Percentiles rank a stretch among this genome's conserved stretches.
These are phyloP conservation scores for Acer campestre DNA, from an alignment of 345 rosid species.

Conservation along the genomic window DNA sequence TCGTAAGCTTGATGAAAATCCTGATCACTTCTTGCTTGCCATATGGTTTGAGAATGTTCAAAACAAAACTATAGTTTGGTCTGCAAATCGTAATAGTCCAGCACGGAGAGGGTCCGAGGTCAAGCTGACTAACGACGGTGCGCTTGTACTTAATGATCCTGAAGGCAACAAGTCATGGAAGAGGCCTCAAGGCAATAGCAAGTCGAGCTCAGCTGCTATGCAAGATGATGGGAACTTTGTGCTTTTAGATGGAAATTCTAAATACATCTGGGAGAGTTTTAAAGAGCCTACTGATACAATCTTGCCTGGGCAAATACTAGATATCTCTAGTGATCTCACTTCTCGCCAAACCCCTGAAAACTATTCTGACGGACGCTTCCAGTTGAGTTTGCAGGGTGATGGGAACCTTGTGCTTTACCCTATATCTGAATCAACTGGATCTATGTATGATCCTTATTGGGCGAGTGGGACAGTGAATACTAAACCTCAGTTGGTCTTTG, in stretches of 20 bases:
- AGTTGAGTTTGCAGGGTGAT: neutral
- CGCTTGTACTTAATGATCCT: conserved; percentile 5
- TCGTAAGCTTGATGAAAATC: neutral
- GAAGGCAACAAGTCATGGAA: neutral
- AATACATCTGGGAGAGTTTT: conserved; percentile 14
- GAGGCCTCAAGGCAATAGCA: neutral
- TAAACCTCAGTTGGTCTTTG: conserved; percentile 3
- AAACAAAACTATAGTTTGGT: conserved; percentile 28
- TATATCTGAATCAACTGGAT: neutral
- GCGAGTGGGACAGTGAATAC: neutral
- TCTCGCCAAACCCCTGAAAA: neutral
- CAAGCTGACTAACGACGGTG: conserved; percentile 6
- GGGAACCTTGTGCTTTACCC: conserved; percentile 7
- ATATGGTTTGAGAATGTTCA: conserved; percentile 38
- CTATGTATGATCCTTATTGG: neutral
- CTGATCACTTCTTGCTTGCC: conserved; percentile 26
- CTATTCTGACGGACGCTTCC: conserved; percentile 5
- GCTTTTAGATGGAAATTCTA: conserved; percentile 2
- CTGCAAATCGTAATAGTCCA: conserved; percentile 10
- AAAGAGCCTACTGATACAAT: conserved; percentile 18
- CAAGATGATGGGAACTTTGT: conserved; percentile 16
- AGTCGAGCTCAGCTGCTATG: neutral
- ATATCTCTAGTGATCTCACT: neutral
- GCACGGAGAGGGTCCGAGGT: neutral
- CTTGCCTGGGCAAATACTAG: conserved; percentile 11